Base-by-base conservation (phyloP, 495 filamentous ascomycete genomes). In the Baudoinia panamericana region DNA sequence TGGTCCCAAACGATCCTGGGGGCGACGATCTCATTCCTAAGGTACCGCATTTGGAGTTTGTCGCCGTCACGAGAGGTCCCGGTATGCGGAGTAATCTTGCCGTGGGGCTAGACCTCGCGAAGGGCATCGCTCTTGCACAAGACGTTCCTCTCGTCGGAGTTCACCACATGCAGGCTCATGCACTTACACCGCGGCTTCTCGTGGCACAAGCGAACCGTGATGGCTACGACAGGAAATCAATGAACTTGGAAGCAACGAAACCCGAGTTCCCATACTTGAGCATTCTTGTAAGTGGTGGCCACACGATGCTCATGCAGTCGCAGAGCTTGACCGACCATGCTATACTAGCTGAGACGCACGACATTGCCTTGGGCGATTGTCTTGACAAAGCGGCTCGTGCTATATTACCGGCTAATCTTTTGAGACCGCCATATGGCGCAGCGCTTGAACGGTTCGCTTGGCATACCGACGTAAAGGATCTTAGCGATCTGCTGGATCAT, bases 161-260 rank as follows among this genome's bases (percentile, higher is more conserved):
- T 0, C 77, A 97, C 52, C 90, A 97, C 58, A 96, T 97, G 90
- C 87, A 95, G 56, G 90, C 88, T 11, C 90, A 97, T 58, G 75
- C 87, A 2, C 57, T 97, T 33, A 96, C 90, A 5, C 82, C 87
- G 5, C 71, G 81, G 2, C 73, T 97, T n/a, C 74, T 83, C 1
- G 58, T 66, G 8, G 80, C 80, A 24, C 48, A 58, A 19, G 34
- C 32, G 7, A 32, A 28, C 19, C 15, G 21, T 2, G 2, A 2
- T 18, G 4, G 19, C 3, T 23, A 30, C 35, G 13, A 31, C 23
- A 15, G 12, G 12, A 18, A n/a, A 7, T 13, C 21, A n/a, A 21
- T 50, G 13, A 18, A 24, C 13, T 23, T 43, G 9, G 22, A 39
- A 11, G 36, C 41, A 19, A 13, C 41, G 6, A 17, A 44, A 25